Evolutionary conservation across 495 filamentous ascomycete genomes (phyloP), one percentile per base, ranked within the genome.

Genomic region (Trichoderma erinaceum): DNA sequence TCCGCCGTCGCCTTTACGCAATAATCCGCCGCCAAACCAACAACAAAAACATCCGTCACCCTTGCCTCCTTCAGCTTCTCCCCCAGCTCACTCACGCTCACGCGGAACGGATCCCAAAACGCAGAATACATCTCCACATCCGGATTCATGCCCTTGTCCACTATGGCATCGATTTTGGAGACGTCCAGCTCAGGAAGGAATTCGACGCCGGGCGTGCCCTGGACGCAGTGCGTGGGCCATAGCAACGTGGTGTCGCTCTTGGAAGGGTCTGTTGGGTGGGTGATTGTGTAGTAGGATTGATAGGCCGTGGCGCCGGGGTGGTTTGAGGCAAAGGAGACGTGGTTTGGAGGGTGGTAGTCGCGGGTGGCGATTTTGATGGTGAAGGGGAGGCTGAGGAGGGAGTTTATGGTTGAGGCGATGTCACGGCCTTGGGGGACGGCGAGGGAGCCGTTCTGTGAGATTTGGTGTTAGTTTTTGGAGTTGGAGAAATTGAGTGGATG

Each of bases 151-250:
- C 95, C 95, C 78, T 99, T 99, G 69, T 90, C 82, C 52, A 97
- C 80, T 52, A 90, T 78, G 35, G 78, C 69, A 73, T 95, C 84
- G 65, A 96, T 69, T 48, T 80, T 83, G 21, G 73, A 72, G 18
- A 73, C 66, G 69, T 92, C 82, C 23, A 98, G 82, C 77, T 95
- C 93, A 0, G 88, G 84, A 21, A 95, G 82, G 41, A 98, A 81
- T 63, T 86, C 84, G 2, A 91, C 89, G 29, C 95, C 95, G 6
- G 79, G 76, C 0, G 88, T 93, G 41, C 80, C 81, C 71, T 90
- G 87, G 10, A 97, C 83, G 78, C 95, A 98, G 80, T 99, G 95
- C 7, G 85, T 84, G 0, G 95, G 95, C 95, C 95, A 99, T 8
- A 98, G 84, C 3, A 82, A 83, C 68, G 89, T 91, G 41, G 79